Base-by-base conservation (phyloP, 2,329 filamentous ascomycete genomes). In the Arachnomyces sp. region DNA sequence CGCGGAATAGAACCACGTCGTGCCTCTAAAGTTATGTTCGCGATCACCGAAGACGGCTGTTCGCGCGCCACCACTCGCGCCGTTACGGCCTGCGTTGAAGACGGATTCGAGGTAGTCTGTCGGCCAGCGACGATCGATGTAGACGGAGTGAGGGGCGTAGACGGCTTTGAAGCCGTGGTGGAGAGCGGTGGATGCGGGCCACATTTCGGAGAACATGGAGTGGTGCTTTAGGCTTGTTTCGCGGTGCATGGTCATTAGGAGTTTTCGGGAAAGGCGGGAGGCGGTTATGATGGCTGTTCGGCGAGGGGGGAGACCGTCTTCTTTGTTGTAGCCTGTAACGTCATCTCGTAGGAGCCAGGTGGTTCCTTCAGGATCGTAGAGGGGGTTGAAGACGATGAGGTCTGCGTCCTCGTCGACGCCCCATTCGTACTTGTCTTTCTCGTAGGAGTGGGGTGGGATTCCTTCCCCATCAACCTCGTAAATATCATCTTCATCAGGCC, bases 171-270 rank as follows among this genome's bases (percentile, higher is more conserved):
- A 81, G 8, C 90, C 90, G 59, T 95, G 89, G 44, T 95, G 89
- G 7, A 96, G 73, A 1, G 89, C 85, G 1, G 85, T 80, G 0
- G 84, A 92, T 1, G 82, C 82, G 0, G 89, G 86, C 87, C 87
- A 95, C 89, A 95, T 95, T 63, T 96, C 90, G 0, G 88, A 85
- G 59, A 94, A 94, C 68, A 92, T 93, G 48, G 85, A 84, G 62
- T 93, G 84, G 52, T 88, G 89, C 56, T 82, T 81, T 53, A 85
- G 76, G 20, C 81, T 79, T 3, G 89, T 94, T 67, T 94, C 88
- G 40, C 79, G 76, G 68, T 96, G 90, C 90, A 96, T 96, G 13
- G 82, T 82, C 45, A 80, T 70, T 11, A 96, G 73, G 35, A 95
- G 77, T 34, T 79, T 79, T 36, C 81, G 79, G 9, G 84, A 92